Conservation (phyloP, 306 rosid genomes). For the Parietaria judaica region DNA sequence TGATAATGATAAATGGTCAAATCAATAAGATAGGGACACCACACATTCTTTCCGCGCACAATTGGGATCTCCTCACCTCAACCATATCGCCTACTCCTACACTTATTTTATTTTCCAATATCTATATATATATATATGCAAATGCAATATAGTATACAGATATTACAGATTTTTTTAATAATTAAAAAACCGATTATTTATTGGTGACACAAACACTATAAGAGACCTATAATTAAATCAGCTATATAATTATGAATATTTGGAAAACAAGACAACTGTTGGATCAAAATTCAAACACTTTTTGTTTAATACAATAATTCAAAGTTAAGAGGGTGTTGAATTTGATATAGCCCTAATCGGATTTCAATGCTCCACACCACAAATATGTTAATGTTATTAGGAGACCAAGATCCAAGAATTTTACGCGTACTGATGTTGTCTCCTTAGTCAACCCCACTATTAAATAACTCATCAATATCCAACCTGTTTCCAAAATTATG, state of each 20-base stretch:
- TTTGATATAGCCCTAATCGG: slow-evolving; percentile 28
- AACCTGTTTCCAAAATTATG: slow-evolving; percentile 11
- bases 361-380: slow-evolving; percentile 21
- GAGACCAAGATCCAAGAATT: slow-evolving; percentile 49
- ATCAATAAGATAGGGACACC: slow-evolving; percentile 21
- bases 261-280: neutral
- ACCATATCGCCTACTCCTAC: neutral
- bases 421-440: slow-evolving; percentile 22
- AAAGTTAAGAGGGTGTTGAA: slow-evolving; percentile 12
- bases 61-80: slow-evolving; percentile 17
- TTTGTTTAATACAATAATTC: neutral
- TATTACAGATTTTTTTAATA: no score
- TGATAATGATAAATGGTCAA: slow-evolving; percentile 20
- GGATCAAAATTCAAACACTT: neutral
- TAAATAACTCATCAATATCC: neutral
- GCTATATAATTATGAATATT: no score
- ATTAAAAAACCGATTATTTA: no score
- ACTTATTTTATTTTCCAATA: no score
- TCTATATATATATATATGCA: no score
- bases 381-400: neutral
- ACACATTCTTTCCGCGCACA: slow-evolving; percentile 30
- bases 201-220: no score
- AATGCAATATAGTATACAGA: no score
- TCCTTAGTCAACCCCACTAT: slow-evolving; percentile 40
- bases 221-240: no score